Evolutionary conservation across 768 basidiomycete species (phyloP), one percentile per base, ranked within the genome.

Genomic region (Agrocybe pediades): DNA sequence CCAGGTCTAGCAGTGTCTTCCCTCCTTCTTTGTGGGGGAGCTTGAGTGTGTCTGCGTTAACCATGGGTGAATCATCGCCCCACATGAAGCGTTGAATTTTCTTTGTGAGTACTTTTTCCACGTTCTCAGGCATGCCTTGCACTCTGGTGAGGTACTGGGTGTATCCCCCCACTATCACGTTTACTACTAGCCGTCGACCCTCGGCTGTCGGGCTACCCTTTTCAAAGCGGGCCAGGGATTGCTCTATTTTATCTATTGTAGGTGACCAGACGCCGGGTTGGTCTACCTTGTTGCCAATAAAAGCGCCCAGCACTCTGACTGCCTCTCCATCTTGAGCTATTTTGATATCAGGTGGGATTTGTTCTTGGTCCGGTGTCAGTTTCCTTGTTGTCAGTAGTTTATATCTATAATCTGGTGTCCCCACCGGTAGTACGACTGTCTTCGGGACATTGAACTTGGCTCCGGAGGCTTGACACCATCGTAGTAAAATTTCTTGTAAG

Each of bases 371-470:
- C 9, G 25, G 25, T 27, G n/a, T n/a, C 5, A 39, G 15, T 16
- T 36, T 49, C 7, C 59, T 25, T 6, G 15, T 53, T 1, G 45
- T 19, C 0, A 68, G 2, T 1, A 41, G 0, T n/a, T 21, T 30
- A 9, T 30, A 8, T 19, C 58, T 46, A 16, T 53, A 51, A 9
- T 45, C 36, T n/a, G 9, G 2, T 1, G 39, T 42, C 2, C 57
- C 57, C 2, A 54, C 41, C 5, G 57, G 57, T 2, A 58, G 24
- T 6, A 54, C 54, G 45, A 71, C 67, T 0, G 75, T 79, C 56
- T 80, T 80, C 0, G 47, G 41, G 0, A 61, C 54, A 43, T 78
- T 80, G 53, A 78, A 80, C 33, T 70, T 73, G 0, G 76, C 77
- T 0, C 65, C 57, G 7, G 73, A 71, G 3, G 70, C 74, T 0